A percentile compares a stretch with the other conserved stretches of the same genome.
Conservation (phyloP, 495 filamentous ascomycete genomes). For the Trichoderma asperelloides region DNA sequence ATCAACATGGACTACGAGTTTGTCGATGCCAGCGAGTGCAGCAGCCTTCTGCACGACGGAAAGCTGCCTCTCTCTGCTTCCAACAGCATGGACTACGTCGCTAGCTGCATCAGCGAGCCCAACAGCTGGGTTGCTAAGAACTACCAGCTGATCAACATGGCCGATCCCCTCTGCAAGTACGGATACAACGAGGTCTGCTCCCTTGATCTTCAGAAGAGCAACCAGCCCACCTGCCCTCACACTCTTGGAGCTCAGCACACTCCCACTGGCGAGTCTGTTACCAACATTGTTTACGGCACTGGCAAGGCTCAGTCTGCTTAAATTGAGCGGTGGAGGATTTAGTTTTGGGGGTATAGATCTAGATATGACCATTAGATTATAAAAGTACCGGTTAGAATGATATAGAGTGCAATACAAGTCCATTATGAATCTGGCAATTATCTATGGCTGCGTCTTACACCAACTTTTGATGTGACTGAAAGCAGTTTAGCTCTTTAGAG, state of each 20-base stretch:
- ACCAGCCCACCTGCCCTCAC: conserved; percentile 21
- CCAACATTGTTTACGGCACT: conserved; percentile 21
- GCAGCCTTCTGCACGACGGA: conserved; percentile 15
- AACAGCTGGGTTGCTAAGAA: conserved; percentile 24
- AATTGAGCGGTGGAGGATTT: background rate
- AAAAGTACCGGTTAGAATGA: conserved; percentile 4
- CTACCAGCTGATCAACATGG: conserved; percentile 26
- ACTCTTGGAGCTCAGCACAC: conserved; percentile 14
- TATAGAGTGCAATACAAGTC: background rate
- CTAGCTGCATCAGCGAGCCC: conserved; percentile 14
- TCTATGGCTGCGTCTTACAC: background rate
- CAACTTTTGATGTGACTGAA: background rate
- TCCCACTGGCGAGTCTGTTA: conserved; percentile 15
- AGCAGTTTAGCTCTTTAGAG: too few relatives aligned
- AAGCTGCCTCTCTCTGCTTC: conserved; percentile 20
- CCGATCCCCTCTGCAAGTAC: conserved; percentile 21
- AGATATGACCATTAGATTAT: background rate
- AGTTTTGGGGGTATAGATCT: background rate
- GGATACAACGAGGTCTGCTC: conserved; percentile 23
- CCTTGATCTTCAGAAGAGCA: conserved; percentile 17
- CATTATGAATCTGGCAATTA: background rate
- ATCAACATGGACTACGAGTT: conserved; percentile 18
- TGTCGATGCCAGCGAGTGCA: conserved; percentile 18
- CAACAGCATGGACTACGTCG: conserved; percentile 24
- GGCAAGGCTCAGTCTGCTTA: conserved; percentile 11